These are phyloP conservation scores for Balansia obtecta DNA, from an alignment of 2,329 filamentous ascomycete species.

Conservation along the genomic window DNA sequence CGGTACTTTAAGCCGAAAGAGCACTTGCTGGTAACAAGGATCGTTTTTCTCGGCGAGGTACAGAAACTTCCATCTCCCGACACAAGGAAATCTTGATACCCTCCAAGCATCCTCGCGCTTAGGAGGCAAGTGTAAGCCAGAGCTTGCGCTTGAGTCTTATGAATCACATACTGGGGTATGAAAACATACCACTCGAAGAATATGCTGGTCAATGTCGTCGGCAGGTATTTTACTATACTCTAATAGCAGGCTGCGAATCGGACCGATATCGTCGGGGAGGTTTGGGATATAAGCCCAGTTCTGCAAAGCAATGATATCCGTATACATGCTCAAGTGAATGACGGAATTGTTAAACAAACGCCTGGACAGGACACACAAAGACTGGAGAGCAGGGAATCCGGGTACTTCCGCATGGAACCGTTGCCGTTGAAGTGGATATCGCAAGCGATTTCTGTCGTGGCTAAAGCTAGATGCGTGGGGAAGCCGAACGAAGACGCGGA, in stretches of 20 bases:
- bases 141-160: background rate
- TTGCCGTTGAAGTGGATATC: background rate
- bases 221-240: conserved; percentile 26
- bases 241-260: conserved; percentile 23
- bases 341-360: background rate
- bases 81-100: conserved; percentile 29
- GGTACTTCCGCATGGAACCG: background rate
- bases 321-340: conserved; percentile 5
- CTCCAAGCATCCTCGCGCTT: conserved; percentile 36
- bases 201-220: conserved; percentile 22
- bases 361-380: background rate
- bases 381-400: background rate
- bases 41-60: conserved; percentile 28
- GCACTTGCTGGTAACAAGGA: conserved; percentile 28
- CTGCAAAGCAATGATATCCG: conserved; percentile 24
- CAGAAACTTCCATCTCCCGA: conserved; percentile 39
- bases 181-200: conserved; percentile 18
- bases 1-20: conserved; percentile 27
- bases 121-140: background rate
- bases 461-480: background rate
- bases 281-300: conserved; percentile 25
- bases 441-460: background rate
- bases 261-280: conserved; percentile 24
- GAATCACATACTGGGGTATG: background rate
- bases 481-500: background rate